Evolutionary conservation across 768 basidiomycete species (phyloP).

Genomic region (Podaxis pistillaris): DNA sequence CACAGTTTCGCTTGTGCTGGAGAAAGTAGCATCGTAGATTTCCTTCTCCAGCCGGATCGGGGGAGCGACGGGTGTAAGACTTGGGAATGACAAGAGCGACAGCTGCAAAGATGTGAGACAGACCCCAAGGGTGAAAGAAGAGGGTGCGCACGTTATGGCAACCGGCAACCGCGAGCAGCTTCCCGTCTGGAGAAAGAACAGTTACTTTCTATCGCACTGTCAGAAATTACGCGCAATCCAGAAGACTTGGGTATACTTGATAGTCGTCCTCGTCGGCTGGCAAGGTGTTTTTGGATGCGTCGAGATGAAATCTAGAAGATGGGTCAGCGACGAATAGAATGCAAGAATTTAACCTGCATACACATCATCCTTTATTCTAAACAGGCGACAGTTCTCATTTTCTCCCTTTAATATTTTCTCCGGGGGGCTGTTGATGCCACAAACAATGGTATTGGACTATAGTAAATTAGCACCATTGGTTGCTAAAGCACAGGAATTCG

Average conservation of each 20-base stretch:
- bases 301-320: not conserved
- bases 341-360: conserved; percentile 29
- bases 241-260: conserved; percentile 59
- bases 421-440: conserved; percentile 82
- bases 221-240: conserved; percentile 13
- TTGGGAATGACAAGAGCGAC: conserved; percentile 64
- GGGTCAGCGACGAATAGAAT: not conserved
- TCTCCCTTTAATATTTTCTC: conserved; percentile 59
- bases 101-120: conserved; percentile 38
- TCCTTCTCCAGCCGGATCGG: conserved; percentile 67
- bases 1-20: conserved; percentile 49
- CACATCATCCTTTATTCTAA: conserved; percentile 56
- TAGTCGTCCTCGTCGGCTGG: conserved; percentile 70
- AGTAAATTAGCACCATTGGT: not conserved
- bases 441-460: conserved; percentile 58
- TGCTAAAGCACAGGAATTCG: not conserved
- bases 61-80: conserved; percentile 45
- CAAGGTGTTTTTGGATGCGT: conserved; percentile 53
- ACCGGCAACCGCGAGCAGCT: conserved; percentile 69
- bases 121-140: not conserved
- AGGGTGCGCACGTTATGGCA: conserved; percentile 56
- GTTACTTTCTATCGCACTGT: conserved; percentile 75
- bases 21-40: conserved; percentile 86
- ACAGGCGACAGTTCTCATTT: conserved; percentile 87
- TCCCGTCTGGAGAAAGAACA: conserved; percentile 67